These are phyloP conservation scores for Populus ilicifolia DNA, from an alignment of 345 rosid species.

Conservation along the genomic window DNA sequence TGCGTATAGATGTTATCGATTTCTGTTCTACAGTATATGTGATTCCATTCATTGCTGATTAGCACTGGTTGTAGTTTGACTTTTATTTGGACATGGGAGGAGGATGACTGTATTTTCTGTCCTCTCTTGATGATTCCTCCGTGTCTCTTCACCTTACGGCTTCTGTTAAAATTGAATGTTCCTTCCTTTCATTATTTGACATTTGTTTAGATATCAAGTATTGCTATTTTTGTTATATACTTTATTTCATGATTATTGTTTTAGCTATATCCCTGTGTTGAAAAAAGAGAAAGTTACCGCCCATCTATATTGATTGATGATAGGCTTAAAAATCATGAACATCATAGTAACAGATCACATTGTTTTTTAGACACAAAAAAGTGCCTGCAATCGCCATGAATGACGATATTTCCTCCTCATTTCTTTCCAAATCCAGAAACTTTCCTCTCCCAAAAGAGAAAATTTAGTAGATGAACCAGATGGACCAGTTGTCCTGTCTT, in stretches of 20 bases:
- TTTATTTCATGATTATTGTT: not conserved
- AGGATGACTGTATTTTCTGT: not conserved
- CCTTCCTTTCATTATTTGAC: not conserved
- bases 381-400: not conserved
- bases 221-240: not conserved
- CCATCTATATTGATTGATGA: not conserved
- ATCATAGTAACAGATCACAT: not conserved
- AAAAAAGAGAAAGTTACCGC: too few species aligned
- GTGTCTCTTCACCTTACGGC: not conserved
- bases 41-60: not conserved
- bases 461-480: not conserved
- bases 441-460: not conserved
- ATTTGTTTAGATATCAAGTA: not conserved
- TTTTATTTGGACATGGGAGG: not conserved
- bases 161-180: not conserved
- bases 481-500: not conserved
- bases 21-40: not conserved
- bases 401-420: not conserved
- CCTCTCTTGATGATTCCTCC: not conserved
- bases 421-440: not conserved
- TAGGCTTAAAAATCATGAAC: not conserved
- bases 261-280: too few species aligned
- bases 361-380: not conserved
- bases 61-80: not conserved
- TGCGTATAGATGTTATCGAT: not conserved